Evolutionary conservation across 2,329 filamentous ascomycete genomes (phyloP).

Genomic region (Chaetomiaceae sp.): DNA sequence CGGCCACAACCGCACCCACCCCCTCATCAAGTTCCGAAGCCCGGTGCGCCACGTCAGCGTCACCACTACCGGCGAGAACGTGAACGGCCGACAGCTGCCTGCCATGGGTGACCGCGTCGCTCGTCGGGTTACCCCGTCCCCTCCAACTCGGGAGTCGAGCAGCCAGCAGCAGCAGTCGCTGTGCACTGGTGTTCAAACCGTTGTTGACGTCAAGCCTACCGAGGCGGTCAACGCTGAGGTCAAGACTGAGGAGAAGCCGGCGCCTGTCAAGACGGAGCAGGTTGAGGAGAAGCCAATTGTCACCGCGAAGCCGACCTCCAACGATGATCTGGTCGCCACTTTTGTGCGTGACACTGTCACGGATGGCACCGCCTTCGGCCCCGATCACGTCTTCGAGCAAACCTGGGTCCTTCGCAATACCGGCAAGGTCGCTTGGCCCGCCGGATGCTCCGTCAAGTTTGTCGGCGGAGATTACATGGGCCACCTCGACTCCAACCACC

Average conservation of each 20-base stretch:
- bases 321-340: conserved; percentile 43
- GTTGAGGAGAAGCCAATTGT: conserved; percentile 7
- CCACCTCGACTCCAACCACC: conserved; percentile 73
- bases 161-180: background rate
- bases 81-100: conserved; percentile 59
- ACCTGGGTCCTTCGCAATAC: conserved; percentile 89
- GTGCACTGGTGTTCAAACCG: conserved; percentile 56
- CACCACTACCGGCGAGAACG: conserved; percentile 75
- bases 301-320: background rate
- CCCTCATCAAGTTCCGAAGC: conserved; percentile 94
- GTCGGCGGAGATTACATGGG: conserved; percentile 97
- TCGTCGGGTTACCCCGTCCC: conserved; percentile 25
- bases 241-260: conserved; percentile 24
- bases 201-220: conserved; percentile 47
- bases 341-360: conserved; percentile 74
- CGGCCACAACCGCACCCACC: conserved; percentile 90
- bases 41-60: conserved; percentile 84
- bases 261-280: conserved; percentile 14
- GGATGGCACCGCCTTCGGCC: conserved; percentile 69
- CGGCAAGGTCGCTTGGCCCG: conserved; percentile 74
- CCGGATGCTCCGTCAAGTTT: conserved; percentile 84
- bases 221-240: conserved; percentile 31
- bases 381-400: conserved; percentile 75
- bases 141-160: conserved; percentile 49
- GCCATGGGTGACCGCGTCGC: conserved; percentile 60